Base-by-base conservation (phyloP, 345 rosid genomes). In the Cochlearia excelsa region DNA sequence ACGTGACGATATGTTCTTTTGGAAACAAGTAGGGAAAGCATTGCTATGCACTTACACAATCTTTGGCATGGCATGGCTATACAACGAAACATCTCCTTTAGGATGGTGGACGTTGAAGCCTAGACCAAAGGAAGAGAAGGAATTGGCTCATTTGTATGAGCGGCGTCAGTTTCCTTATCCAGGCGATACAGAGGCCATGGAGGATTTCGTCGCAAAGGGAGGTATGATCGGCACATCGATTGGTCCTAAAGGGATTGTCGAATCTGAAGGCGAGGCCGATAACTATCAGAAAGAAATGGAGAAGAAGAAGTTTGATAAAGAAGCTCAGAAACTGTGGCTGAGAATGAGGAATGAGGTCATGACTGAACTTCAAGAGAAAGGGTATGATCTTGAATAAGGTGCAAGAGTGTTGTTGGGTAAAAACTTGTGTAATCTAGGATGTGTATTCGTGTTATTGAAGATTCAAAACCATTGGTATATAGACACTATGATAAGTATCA, bases 101-200 rank as follows among this genome's bases (percentile, higher is more conserved):
- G 94, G 97, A 10, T 93, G 95, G 96, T 89, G 95, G 94, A 85
- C 90, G 8, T 62, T 89, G 72, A 89, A 79, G 84, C 95, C 96
- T 0, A 78, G 74, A 67, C 91, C 91, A 10, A 89, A 84, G 76
- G 97, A 89, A 64, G 97, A 87, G 73, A 74, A 57, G 26, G 90
- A 87, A 49, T 47, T 84, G 42, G 91, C 94, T 1, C 95, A 84
- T 69, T 50, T 93, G 60, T 87, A 89, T 33, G 96, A 89, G 71
- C 74, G 92, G 52, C 72, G 78, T n/a, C 79, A 84, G 61, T 89
- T 78, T 63, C 92, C 97, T 4, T 89, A 89, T 76, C 97, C 97
- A 0, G 95, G 94, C 11, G 97, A 89, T 53, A 57, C 68, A 11
- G 90, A 80, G 46, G 97, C 95, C 4, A 89, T 87, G 95, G 96